Evolutionary conservation across 139 green algal species (phyloP).

Genomic region (Zygnema circumcarinatum): DNA sequence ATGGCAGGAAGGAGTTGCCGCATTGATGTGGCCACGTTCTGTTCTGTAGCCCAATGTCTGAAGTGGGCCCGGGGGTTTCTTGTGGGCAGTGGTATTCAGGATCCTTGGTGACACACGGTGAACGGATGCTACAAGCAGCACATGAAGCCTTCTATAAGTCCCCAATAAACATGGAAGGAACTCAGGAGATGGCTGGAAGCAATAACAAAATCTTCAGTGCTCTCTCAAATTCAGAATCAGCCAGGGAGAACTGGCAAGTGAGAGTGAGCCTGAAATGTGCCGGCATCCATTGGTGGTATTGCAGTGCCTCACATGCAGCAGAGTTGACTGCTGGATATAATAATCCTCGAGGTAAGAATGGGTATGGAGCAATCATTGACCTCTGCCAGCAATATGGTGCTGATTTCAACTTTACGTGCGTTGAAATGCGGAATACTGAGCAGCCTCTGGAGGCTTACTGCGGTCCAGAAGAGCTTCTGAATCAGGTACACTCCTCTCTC

Average conservation of each 20-base stretch:
- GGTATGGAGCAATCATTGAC: conserved; percentile 75
- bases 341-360: conserved; percentile 67
- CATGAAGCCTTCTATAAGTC: conserved; percentile 5
- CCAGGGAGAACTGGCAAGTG: not conserved
- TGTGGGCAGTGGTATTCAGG: conserved; percentile 82
- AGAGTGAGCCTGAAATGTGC: conserved; percentile 65
- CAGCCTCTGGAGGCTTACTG: conserved; percentile 88
- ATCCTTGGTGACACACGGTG: conserved; percentile 83
- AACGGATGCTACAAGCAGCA: conserved; percentile 78
- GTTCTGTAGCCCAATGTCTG: too few relatives aligned
- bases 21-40: too few relatives aligned
- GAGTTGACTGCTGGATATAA: conserved; percentile 91
- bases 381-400: conserved; percentile 68
- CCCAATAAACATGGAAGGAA: not conserved
- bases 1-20: too few relatives aligned
- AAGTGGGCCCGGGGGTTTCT: not conserved
- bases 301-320: conserved; percentile 87
- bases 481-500: conserved; percentile 59
- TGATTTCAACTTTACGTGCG: conserved; percentile 92
- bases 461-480: conserved; percentile 82
- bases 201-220: too few relatives aligned
- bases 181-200: not conserved
- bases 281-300: conserved; percentile 99
- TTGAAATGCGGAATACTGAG: conserved; percentile 98
- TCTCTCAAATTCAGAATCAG: not conserved